Base-by-base conservation (phyloP, 1,284 basidiomycete species). In the Trametes hirsuta region DNA sequence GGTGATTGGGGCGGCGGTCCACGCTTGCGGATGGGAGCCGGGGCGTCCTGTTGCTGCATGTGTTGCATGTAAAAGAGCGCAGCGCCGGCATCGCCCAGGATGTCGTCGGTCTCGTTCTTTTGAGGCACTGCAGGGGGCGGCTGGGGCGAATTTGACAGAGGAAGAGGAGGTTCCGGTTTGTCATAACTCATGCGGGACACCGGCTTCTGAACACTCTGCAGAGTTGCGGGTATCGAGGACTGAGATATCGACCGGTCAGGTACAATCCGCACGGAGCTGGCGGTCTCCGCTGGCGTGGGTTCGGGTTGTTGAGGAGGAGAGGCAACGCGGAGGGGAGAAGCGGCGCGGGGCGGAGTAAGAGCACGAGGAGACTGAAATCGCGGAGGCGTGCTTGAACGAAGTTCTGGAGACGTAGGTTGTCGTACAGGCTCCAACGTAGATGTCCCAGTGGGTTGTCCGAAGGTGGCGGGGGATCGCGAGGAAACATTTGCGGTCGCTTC, bases 1-100 rank as follows among this genome's bases (percentile, higher is more conserved):
- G 59, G 49, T 15, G 42, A 18, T 14, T 37, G 54, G 45, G 67
- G 68, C 14, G 67, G 67, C 2, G 62, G 62, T 40, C 59, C 66
- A 11, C 59, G 66, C 49, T 48, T 55, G 63, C 61, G 69, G 55
- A 54, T 45, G n/a, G 65, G 56, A 44, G 60, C 62, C 2, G 42
- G 15, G n/a, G 42, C 42, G 21, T 61, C 55, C 25, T 75, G 74
- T 54, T 76, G 73, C 22, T 82, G 79, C 48, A 81, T 71, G 62
- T 86, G 81, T 59, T 86, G 84, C 84, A 91, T 86, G 68, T 86
- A 88, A 72, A 83, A 89, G 52, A 90, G 70, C 9, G 87, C 87
- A 44, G 82, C 84, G 30, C 82, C 81, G 63, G 87, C 85, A 60
- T 82, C 79, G 54, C 80, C 76, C n/a, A 78, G 78, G 53, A 77